Conservation (phyloP, 805 yeast genomes). For the Saturnispora dispora region DNA sequence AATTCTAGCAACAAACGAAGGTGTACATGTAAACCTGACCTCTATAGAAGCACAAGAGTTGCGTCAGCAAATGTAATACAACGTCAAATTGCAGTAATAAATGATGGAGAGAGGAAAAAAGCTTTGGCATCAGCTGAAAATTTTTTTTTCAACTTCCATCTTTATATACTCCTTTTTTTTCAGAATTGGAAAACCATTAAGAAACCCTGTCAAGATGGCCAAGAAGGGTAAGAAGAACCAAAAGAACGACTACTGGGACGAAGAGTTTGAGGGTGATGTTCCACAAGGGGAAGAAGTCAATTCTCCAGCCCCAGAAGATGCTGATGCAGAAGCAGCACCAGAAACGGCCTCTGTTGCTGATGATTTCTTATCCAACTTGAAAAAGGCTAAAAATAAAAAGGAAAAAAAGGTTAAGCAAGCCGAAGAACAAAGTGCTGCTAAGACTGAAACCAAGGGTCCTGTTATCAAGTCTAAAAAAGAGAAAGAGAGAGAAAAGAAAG, state of each 20-base stretch:
- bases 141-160: background rate
- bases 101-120: background rate
- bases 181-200: background rate
- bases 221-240: constrained; percentile 51
- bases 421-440: constrained; percentile 36
- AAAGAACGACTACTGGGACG: constrained; percentile 76
- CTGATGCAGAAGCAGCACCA: constrained; percentile 21
- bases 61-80: background rate
- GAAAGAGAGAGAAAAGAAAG: constrained; percentile 91
- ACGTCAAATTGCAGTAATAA: background rate
- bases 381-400: constrained; percentile 71
- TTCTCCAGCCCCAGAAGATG: constrained; percentile 22
- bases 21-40: background rate
- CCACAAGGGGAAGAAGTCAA: constrained; percentile 48
- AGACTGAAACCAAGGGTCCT: constrained; percentile 37
- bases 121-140: background rate
- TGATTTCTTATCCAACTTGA: constrained; percentile 71
- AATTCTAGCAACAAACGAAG: background rate
- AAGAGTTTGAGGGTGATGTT: constrained; percentile 47
- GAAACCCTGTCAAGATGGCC: constrained; percentile 11
- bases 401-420: constrained; percentile 58
- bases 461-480: constrained; percentile 85
- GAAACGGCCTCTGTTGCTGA: constrained; percentile 31
- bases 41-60: background rate
- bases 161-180: background rate